Base-by-base conservation (phyloP, 306 rosid species). In the Arachis hypogaea region DNA sequence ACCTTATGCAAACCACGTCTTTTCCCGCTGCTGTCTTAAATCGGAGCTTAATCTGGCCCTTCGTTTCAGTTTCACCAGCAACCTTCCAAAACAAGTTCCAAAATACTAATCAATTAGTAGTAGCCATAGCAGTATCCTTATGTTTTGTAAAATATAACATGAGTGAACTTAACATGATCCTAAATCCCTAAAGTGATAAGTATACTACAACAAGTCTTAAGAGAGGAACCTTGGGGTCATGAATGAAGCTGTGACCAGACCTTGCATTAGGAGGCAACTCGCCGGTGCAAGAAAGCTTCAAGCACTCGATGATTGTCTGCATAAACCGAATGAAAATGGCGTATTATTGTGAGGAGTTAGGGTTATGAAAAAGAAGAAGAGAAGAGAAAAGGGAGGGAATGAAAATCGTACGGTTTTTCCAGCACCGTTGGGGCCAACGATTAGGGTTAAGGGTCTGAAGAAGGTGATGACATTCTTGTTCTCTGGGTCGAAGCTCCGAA, bases 241-340 rank as follows among this genome's bases (percentile, higher is more conserved):
- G 98, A 68, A 94, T 88, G 94, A 94, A 94, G 77, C 96, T 94
- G 82, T 94, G 98, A 38, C 97, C 98, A 41, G 96, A 91, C 88
- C 98, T 85, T 5, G 98, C 92, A 29, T 94, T 94, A 9, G 98
- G 97, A 71, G 98, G 98, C 78, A 94, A 71, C 85, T 94, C 98
- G 1, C 97, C 98, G 0, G 97, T 89, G 84, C 98, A 94, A 0
- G 98, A 94, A 63, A 94, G 98, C 90, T 94, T 94, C 88, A 94
- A 84, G 84, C 96, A 91, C 77, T 94, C 97, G 2, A 94, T 91
- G 45, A 94, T 94, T 12, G 98, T 94, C 95, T 87, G 78, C 68
- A 49, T 7, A 55, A 29, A 9, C 10, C 5, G 5, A 59, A 43
- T 63, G 30, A 72, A 38, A 54, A 2, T 7, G 8, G 52, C 16